Percentiles rank a stretch among this genome's conserved stretches.
phyloP scores from a whole-genome alignment of 495 filamentous ascomycete genomes.

The Neurospora africana region DNA sequence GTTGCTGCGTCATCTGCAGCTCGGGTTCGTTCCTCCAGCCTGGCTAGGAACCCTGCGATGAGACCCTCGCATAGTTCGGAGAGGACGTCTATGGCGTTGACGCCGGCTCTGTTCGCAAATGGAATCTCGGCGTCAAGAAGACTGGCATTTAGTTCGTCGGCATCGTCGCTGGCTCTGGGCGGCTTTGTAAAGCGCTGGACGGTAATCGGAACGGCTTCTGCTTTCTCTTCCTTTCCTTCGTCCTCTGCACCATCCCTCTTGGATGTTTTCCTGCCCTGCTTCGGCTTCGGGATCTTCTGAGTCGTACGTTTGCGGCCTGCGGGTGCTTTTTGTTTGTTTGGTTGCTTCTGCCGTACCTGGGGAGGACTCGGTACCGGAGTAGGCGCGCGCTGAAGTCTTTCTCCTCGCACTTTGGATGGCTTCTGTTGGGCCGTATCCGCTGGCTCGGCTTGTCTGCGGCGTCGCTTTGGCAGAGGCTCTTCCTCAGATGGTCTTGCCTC shows the following conservation, averaged over 20 bases:
- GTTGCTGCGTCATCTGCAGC: constrained; percentile 29
- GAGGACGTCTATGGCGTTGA: constrained; percentile 60
- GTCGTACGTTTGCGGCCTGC: constrained; percentile 11
- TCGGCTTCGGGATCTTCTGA: constrained; percentile 4
- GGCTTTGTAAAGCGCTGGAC: constrained; percentile 38
- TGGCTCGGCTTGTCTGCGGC: constrained; percentile 14
- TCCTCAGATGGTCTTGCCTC: constrained; percentile 12
- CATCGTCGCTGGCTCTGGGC: constrained; percentile 3
- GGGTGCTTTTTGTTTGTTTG: constrained; percentile 8
- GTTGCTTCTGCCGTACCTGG: not conserved
- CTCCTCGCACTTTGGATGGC: constrained; percentile 15
- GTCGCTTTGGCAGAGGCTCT: constrained; percentile 23
- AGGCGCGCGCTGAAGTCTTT: not conserved
- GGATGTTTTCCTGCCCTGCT: constrained; percentile 5
- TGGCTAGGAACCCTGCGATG: constrained; percentile 41
- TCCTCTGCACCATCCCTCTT: constrained; percentile 6
- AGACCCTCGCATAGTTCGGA: constrained; percentile 61
- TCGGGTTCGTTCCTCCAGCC: constrained; percentile 26
- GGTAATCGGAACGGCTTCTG: constrained; percentile 28
- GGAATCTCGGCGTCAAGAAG: constrained; percentile 36
- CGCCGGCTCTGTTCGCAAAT: constrained; percentile 47
- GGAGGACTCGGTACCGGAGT: not conserved
- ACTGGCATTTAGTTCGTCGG: constrained; percentile 17
- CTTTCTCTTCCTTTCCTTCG: constrained; percentile 12
- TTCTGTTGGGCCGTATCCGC: constrained; percentile 28